Conservation (phyloP, 148 eudicot genomes). For the Persicaria maculosa region DNA sequence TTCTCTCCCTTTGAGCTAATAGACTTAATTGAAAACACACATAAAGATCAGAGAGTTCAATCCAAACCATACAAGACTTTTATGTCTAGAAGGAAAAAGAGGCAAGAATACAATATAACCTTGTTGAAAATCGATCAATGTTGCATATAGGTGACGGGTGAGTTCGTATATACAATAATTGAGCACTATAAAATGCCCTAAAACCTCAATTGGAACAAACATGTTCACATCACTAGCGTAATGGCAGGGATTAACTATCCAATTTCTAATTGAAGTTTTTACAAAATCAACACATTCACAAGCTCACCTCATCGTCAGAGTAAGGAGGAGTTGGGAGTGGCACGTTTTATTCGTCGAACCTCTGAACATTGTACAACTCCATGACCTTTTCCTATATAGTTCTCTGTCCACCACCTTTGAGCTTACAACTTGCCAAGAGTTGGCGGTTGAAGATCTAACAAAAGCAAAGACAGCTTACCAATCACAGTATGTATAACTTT, state of each 20-base stretch:
- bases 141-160: no score
- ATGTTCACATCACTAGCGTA: not conserved
- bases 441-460: constrained; percentile 60
- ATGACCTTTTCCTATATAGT: constrained; percentile 65
- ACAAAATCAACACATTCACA: not conserved
- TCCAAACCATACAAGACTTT: no score
- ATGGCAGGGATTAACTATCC: not conserved
- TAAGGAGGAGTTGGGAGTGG: constrained; percentile 51
- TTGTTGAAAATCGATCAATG: no score
- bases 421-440: constrained; percentile 96
- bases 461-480: constrained; percentile 5
- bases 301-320: constrained; percentile 68
- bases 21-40: no score
- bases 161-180: no score
- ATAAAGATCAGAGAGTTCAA: no score
- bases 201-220: no score
- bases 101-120: no score
- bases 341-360: constrained; percentile 47
- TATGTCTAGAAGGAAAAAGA: no score
- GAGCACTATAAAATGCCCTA: no score
- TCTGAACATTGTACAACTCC: constrained; percentile 91
- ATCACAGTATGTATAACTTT: not conserved
- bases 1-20: no score
- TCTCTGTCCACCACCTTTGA: constrained; percentile 97
- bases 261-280: constrained; percentile 18